Percentiles rank a stretch among this genome's conserved stretches.
Evolutionary conservation across 441 rosid genomes (phyloP).

Genomic region (Aquilaria agallochum): DNA sequence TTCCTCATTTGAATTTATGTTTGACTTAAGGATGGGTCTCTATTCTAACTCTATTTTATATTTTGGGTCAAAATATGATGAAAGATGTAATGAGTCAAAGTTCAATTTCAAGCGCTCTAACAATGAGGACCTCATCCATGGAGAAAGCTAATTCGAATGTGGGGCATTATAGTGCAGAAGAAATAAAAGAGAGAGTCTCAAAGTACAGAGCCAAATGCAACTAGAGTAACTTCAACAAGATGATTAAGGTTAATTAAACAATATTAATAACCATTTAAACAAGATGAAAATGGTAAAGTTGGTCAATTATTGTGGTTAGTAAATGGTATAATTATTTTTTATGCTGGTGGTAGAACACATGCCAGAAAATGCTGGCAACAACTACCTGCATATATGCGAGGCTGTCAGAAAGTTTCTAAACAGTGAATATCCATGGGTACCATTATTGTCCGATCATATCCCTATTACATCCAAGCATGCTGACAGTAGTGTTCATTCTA

Average conservation of each 20-base stretch:
- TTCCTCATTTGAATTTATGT: too few species aligned
- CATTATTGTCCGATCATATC: too few species aligned
- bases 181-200: constrained; percentile 73
- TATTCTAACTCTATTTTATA: constrained; percentile 9
- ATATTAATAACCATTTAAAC: neutral
- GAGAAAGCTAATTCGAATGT: constrained; percentile 62
- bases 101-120: constrained; percentile 40
- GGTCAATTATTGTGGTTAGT: neutral
- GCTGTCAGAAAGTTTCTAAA: too few species aligned
- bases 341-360: too few species aligned
- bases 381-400: too few species aligned
- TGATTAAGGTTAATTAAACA: constrained; percentile 56
- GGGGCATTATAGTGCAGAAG: constrained; percentile 79
- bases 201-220: constrained; percentile 88
- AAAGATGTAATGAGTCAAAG: constrained; percentile 18
- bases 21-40: neutral
- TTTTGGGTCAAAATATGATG: constrained; percentile 22
- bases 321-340: neutral
- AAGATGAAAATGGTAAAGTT: neutral
- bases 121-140: constrained; percentile 33
- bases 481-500: too few species aligned
- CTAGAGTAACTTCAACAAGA: constrained; percentile 85
- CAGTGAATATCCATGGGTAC: too few species aligned
- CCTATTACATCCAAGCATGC: too few species aligned
- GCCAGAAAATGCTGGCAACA: too few species aligned